Base-by-base conservation (phyloP, 352 stramenopile species). In the Phytophthora colocasiae region DNA sequence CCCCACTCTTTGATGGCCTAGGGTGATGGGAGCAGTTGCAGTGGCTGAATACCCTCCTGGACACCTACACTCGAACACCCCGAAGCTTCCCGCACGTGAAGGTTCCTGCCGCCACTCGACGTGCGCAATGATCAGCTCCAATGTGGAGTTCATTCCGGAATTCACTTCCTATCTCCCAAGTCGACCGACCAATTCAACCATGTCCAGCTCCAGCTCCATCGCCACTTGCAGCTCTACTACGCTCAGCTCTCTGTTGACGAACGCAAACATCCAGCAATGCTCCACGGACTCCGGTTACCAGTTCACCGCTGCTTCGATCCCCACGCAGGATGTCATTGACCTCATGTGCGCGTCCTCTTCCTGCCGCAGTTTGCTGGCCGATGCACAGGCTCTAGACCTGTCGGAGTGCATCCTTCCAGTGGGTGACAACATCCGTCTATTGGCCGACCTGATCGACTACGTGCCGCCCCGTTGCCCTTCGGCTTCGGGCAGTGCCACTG, bases 371-470 rank as follows among this genome's bases (percentile, higher is more conserved):
- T 52, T 80, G 5, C 24, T 75, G 29, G 48, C 55, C 5, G 53
- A 75, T 36, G 68, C 60, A 3, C 19, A 66, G 14, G 47, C 63
- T 15, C 29, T 75, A 31, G 40, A 73, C 52, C 40, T 72, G 22
- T 38, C 59, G 3, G 72, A 80, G 50, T 80, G 72, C 60, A 75
- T 73, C 47, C 59, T 77, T 4, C 72, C 72, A 3, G 60, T 80
- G 32, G 72, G 72, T 4, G 54, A 68, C 55, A 48, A 71, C 45
- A 80, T 80, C 68, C 60, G 31, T 10, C 60, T 80, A 3, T 43
- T 58, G n/a, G 63, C 68, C 6, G 72, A 80, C 43, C 62, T 80
- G 6, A 58, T 77, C 15, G 59, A 80, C 63, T 75, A 70, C 56
- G 60, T 77, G 45, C 56, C 60, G 44, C 22, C 48, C 7, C 57